These are phyloP conservation scores for Phytophthora sansomeana DNA, from an alignment of 352 stramenopile species.

Conservation along the genomic window DNA sequence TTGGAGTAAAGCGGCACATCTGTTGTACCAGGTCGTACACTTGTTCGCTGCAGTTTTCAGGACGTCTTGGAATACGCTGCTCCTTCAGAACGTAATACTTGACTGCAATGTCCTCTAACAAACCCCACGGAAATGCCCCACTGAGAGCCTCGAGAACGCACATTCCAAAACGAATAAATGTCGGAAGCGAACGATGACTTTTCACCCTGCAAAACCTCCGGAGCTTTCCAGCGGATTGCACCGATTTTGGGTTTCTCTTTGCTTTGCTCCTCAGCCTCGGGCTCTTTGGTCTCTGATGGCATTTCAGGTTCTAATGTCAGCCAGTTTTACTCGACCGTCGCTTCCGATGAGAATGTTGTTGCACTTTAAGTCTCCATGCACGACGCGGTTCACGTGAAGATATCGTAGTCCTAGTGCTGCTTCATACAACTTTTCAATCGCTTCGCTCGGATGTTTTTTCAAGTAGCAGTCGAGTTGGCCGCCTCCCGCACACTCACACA, in stretches of 20 bases:
- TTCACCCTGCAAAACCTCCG: conserved; percentile 12
- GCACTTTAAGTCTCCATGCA: conserved; percentile 81
- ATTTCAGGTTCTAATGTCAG: conserved; percentile 7
- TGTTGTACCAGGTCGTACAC: conserved; percentile 13
- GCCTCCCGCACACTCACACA: conserved; percentile 21
- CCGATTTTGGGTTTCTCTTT: neutral
- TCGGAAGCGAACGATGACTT: conserved; percentile 24
- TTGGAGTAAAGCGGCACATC: conserved; percentile 16
- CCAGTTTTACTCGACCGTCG: conserved; percentile 21
- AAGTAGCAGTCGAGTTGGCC: conserved; percentile 19
- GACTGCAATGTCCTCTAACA: conserved; percentile 4
- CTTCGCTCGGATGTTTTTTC: neutral
- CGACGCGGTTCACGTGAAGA: conserved; percentile 47
- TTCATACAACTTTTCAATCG: conserved; percentile 33
- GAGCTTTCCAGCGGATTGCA: conserved; percentile 23
- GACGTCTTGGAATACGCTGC: conserved; percentile 13
- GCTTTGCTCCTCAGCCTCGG: neutral
- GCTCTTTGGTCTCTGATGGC: neutral
- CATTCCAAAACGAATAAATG: conserved; percentile 41
- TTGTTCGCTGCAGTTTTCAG: conserved; percentile 19
- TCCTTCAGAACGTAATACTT: conserved; percentile 4
- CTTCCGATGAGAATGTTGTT: conserved; percentile 30
- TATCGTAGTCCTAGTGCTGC: conserved; percentile 53
- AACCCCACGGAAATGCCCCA: conserved; percentile 20
- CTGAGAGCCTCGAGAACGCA: conserved; percentile 21